Evolutionary conservation across 345 rosid species (phyloP), one percentile per base, ranked within the genome.

Genomic region (Eucalyptus melliodora): DNA sequence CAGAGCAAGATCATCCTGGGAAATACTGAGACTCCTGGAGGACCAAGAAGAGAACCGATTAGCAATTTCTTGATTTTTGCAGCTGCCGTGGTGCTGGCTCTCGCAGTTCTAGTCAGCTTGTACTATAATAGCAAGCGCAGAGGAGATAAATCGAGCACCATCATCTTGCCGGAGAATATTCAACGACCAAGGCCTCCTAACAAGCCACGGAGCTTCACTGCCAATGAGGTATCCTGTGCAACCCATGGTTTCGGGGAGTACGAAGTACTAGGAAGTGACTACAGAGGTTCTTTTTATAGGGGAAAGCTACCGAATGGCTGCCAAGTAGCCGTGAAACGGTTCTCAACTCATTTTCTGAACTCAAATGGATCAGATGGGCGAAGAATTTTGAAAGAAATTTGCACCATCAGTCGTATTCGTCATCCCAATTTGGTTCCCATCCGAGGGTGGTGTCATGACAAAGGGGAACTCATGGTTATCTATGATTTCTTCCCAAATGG

Each of bases 381-480:
- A 37, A 87, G 92, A 72, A 34, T 94, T 62, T 56, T 93, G 37
- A 93, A 94, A 85, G 94, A 93, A 86, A 94, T 93, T 27, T 89
- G 86, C 27, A 88, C 91, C 45, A 91, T 93, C 21, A 93, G 93
- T 87, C 90, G 88, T 27, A 86, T 93, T 65, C 96, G 94, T 42
- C 94, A 94, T 89, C 95, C 92, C 2, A 93, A 93, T 86, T 60
- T 94, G 87, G 93, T 91, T 49, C 94, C 94, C 2, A 85, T 93
- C 67, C 90, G 93, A 91, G 95, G 96, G 42, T 94, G 95, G 95
- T 94, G 94, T 53, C 91, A 89, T 24, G 94, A 91, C 10, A 91
- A 91, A 44, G 92, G 87, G 37, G 93, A 95, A 89, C 85, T 89
- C 11, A 92, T 92, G 91, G 94, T 92, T 5, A 90, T 95, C 16